phyloP scores from a whole-genome alignment of 2,329 filamentous ascomycete species.

The Albophoma yamanashiensis region DNA sequence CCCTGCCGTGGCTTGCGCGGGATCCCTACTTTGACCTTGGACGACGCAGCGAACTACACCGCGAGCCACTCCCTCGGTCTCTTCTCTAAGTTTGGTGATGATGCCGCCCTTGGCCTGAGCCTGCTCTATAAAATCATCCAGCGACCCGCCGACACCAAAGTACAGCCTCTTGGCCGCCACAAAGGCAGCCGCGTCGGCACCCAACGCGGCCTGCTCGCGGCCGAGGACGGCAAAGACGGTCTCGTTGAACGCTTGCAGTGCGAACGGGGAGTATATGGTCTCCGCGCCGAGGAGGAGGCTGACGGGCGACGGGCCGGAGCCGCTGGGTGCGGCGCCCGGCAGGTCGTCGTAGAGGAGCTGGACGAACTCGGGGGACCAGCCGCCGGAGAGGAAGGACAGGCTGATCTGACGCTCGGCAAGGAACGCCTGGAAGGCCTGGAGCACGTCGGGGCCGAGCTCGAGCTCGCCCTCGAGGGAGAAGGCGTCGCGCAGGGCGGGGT shows the following conservation, averaged over 20 bases:
- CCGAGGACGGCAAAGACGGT: conserved; percentile 50
- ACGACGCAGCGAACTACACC: conserved; percentile 46
- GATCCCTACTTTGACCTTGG: not conserved
- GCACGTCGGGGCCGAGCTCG: conserved; percentile 48
- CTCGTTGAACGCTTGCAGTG: conserved; percentile 57
- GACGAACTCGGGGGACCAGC: conserved; percentile 59
- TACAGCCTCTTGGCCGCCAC: conserved; percentile 72
- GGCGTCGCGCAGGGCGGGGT: conserved; percentile 29
- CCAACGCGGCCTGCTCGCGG: conserved; percentile 22
- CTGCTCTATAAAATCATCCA: conserved; percentile 59
- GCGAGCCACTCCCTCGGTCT: conserved; percentile 49
- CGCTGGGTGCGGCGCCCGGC: conserved; percentile 4
- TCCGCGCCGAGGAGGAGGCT: conserved; percentile 62
- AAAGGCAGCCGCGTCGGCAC: conserved; percentile 45
- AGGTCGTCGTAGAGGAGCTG: conserved; percentile 37
- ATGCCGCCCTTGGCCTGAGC: conserved; percentile 36
- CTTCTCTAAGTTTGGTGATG: conserved; percentile 44
- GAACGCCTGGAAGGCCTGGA: conserved; percentile 45
- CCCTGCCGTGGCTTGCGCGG: not conserved
- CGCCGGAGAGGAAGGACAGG: conserved; percentile 62
- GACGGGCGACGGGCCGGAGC: not conserved
- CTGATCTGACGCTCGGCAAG: conserved; percentile 40
- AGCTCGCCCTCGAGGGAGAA: conserved; percentile 48
- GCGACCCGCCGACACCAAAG: conserved; percentile 74
- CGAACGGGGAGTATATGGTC: conserved; percentile 73